Evolutionary conservation across 805 yeast species (phyloP), one percentile per base, ranked within the genome.

Genomic region (Barnettozyma wickerhamii): DNA sequence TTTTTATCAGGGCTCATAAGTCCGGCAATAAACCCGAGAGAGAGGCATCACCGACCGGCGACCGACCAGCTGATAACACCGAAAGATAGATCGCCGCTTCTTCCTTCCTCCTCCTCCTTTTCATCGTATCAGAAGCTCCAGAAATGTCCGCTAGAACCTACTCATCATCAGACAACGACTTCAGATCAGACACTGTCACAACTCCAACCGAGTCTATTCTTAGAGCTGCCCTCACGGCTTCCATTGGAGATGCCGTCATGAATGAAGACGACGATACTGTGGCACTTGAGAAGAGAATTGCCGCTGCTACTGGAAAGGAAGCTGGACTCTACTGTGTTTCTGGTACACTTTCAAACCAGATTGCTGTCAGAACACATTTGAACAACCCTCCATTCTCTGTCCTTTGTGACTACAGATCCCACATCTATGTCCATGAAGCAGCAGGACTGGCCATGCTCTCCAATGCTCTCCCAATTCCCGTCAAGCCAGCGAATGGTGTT

Each of bases 291-390:
- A 56, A 62, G 9, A 72, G 72, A 41, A 77, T 90, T 41, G 83
- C 86, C 6, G 64, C 68, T 19, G 51, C 89, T 41, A 72, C 95
- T 6, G 95, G 95, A 14, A 85, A 82, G 52, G 86, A 80, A 50
- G 84, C 87, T 1, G 96, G 85, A 10, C 60, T 88, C 38, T 90
- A 72, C 63, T 87, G 95, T 63, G 87, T 81, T 17, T 83, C 95
- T 18, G 97, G 98, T 34, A 91, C 97, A 6, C 63, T 90, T 62
- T 82, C 95, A 10, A 90, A 90, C 64, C 98, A 90, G 64, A 71
- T 90, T 46, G 96, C 83, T 13, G 59, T 90, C 33, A 71, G 96
- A 55, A 69, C 88, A 5, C 85, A 83, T 50, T 65, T 91, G 35
- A 62, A 60, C 46, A 91, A 84, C 56, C 96, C 96, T 14, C 95